phyloP scores from a whole-genome alignment of 2,329 filamentous ascomycete species.

The Stromatinia cepivora region DNA sequence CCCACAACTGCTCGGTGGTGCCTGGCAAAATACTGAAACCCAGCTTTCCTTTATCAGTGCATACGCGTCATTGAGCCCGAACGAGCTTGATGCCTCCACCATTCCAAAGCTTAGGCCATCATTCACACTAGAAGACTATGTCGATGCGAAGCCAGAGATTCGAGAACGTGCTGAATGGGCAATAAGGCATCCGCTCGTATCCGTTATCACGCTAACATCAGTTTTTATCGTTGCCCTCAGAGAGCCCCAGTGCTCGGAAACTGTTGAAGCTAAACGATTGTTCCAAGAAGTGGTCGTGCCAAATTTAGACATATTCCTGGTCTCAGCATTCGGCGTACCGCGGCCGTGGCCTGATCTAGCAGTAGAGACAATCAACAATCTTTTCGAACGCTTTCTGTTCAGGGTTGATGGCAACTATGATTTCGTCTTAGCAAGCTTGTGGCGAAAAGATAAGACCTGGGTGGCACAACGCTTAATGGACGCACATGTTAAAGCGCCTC shows the following conservation, averaged over 20 bases:
- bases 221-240: constrained; percentile 66
- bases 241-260: constrained; percentile 61
- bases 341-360: constrained; percentile 76
- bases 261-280: constrained; percentile 61
- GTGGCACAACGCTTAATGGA: constrained; percentile 79
- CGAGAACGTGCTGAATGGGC: constrained; percentile 64
- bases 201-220: constrained; percentile 75
- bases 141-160: constrained; percentile 58
- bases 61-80: constrained; percentile 72
- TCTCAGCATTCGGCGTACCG: constrained; percentile 74
- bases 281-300: constrained; percentile 69
- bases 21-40: constrained; percentile 82
- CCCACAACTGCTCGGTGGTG: constrained; percentile 83
- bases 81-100: constrained; percentile 78
- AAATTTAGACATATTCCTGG: constrained; percentile 76
- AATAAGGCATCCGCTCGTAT: constrained; percentile 83
- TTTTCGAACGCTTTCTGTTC: constrained; percentile 81
- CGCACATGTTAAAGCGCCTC: constrained; percentile 68
- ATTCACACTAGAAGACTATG: constrained; percentile 67
- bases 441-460: constrained; percentile 88
- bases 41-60: constrained; percentile 93
- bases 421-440: constrained; percentile 87
- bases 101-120: constrained; percentile 80
- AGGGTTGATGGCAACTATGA: constrained; percentile 77
- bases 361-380: constrained; percentile 70